Evolutionary conservation across 2,329 filamentous ascomycete species (phyloP), one percentile per base, ranked within the genome.

Genomic region (Aspergillus novofumigatus): DNA sequence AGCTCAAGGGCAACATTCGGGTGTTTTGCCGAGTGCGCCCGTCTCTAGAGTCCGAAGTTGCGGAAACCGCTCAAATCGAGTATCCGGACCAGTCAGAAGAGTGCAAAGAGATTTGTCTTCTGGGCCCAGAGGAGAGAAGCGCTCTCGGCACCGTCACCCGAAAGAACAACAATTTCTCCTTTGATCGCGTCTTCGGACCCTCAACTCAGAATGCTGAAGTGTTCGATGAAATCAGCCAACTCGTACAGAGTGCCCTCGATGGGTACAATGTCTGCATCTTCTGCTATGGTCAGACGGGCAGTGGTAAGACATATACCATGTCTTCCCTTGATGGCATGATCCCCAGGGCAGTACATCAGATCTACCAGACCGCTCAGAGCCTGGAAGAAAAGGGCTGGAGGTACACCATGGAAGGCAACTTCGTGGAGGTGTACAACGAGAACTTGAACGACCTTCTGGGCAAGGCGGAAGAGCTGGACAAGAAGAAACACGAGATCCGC

Each of bases 211-310:
- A 99, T 70, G 81, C 85, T 20, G 89, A 96, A 63, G 87, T 99
- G 1, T 99, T 99, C 70, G 91, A 90, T 55, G 94, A 99, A 71
- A 97, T 97, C 70, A 95, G 91, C 56, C 94, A 99, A 71, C 84
- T 99, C 35, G 92, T 99, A 1, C 94, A 99, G 75, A 96, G 91
- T 65, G 94, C 95, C 0, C 81, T 99, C 42, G 94, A 99, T 69
- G 94, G 94, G 1, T 99, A 96, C 79, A 99, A 97, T 65, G 94
- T 99, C 52, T 97, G 93, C 75, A 97, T 99, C 61, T 96, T 99
- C 77, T 97, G 92, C 71, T 99, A 99, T 70, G 94, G 94, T 47
- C 94, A 99, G 74, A 99, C 94, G 0, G 94, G 94, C 3, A 94
- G 92, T 20, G 94, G 94, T 59, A 99, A 99, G 80, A 99, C 94